Percentiles rank a stretch among this genome's conserved stretches.
These are phyloP conservation scores for Taphrina communis DNA, from an alignment of 1,139 yeast genomes.

Conservation along the genomic window DNA sequence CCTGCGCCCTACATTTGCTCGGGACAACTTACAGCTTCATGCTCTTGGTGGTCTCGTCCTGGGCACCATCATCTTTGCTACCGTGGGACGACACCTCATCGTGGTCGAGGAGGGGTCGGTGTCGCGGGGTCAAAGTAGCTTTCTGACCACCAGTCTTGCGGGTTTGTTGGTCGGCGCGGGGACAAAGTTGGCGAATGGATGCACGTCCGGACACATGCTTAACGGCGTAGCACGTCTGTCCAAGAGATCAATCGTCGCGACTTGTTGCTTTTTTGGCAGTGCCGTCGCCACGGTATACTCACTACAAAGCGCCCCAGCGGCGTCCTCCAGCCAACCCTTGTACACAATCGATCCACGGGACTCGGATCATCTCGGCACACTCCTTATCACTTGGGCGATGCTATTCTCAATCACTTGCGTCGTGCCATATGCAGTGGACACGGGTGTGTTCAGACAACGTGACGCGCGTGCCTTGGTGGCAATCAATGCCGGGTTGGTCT, in stretches of 20 bases:
- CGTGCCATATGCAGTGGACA: slow-evolving; percentile 11
- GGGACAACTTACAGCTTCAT: slow-evolving; percentile 1
- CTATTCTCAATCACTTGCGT: slow-evolving; percentile 15
- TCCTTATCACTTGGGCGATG: neutral
- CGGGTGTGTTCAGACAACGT: neutral
- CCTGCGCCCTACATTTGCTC: slow-evolving; percentile 1
- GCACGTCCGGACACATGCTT: slow-evolving; percentile 62
- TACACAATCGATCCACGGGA: slow-evolving; percentile 42
- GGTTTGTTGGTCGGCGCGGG: slow-evolving; percentile 58
- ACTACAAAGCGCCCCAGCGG: slow-evolving; percentile 47
- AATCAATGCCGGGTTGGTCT: slow-evolving; percentile 54
- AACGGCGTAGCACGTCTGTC: slow-evolving; percentile 57
- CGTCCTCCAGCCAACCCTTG: slow-evolving; percentile 26
- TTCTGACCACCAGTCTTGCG: slow-evolving; percentile 46
- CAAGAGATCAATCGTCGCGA: slow-evolving; percentile 56
- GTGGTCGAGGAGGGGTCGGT: neutral
- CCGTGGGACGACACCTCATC: neutral
- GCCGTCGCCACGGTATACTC: slow-evolving; percentile 50
- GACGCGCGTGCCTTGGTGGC: slow-evolving; percentile 48
- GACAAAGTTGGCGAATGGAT: slow-evolving; percentile 57
- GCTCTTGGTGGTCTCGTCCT: slow-evolving; percentile 16
- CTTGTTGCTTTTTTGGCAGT: slow-evolving; percentile 51
- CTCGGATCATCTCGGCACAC: neutral
- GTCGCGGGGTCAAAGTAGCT: neutral
- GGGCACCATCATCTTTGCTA: slow-evolving; percentile 13